phyloP scores from a whole-genome alignment of 331 rosid species.

The Quercus lobata region DNA sequence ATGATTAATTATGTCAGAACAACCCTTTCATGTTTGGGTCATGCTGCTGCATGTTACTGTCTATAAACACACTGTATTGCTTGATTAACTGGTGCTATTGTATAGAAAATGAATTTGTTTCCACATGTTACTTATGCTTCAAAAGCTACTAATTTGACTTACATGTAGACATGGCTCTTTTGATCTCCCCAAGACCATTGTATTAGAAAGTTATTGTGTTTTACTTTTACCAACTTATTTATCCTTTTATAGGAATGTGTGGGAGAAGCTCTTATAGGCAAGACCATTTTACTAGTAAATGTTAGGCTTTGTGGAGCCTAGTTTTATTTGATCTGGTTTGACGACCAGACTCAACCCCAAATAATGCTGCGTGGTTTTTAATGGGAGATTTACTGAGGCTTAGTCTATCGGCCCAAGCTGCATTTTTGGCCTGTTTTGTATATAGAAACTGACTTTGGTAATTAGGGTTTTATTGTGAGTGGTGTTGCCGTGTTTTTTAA shows the following conservation, averaged over 20 bases:
- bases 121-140: neutral
- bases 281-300: constrained; percentile 72
- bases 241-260: constrained; percentile 64
- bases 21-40: neutral
- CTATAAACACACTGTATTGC: neutral
- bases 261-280: constrained; percentile 65
- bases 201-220: neutral
- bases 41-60: neutral
- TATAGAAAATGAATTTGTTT: neutral
- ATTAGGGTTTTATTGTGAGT: too few species aligned
- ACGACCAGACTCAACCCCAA: fast-evolving
- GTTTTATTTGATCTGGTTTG: too few species aligned
- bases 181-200: neutral
- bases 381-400: too few species aligned
- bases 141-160: neutral
- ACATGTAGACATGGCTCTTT: neutral
- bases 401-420: too few species aligned
- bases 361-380: too few species aligned
- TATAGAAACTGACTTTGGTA: too few species aligned
- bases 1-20: neutral
- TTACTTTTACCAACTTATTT: neutral
- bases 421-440: too few species aligned
- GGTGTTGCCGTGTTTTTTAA: too few species aligned
- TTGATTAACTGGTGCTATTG: neutral
- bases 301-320: too few species aligned